Conservation (phyloP, 768 basidiomycete genomes). For the Ramaria sp. region DNA sequence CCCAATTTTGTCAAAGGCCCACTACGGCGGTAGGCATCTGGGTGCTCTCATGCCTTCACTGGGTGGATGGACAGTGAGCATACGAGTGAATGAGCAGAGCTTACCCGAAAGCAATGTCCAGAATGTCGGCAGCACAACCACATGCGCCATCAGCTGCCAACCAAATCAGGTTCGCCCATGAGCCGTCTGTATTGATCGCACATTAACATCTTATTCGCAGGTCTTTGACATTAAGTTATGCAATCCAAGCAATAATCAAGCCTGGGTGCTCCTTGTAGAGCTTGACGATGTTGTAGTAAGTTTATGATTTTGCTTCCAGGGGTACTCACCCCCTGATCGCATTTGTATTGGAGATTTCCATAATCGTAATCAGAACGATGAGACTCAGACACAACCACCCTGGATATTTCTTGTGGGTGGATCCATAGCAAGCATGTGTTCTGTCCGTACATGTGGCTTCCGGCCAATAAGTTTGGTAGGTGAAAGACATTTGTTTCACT, state of each 20-base stretch:
- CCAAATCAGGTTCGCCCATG: neutral
- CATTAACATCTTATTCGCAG: neutral
- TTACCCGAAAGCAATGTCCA: neutral
- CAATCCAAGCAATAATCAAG: neutral
- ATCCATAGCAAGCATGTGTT: neutral
- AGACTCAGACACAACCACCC: neutral
- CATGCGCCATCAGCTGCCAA: neutral
- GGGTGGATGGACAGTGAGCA: neutral
- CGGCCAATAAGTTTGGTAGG: neutral
- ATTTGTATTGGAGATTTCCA: neutral
- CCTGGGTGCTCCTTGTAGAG: neutral
- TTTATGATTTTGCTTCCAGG: neutral
- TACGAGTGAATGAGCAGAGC: neutral
- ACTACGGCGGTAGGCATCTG: too few species aligned
- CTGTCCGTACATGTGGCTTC: neutral
- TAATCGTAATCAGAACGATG: neutral
- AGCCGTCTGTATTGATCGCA: neutral
- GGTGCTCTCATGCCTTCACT: neutral
- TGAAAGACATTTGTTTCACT: neutral
- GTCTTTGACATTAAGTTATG: neutral
- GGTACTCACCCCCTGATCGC: neutral
- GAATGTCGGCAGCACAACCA: neutral
- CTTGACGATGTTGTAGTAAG: neutral
- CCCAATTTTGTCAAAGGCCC: too few species aligned
- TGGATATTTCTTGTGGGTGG: neutral